These are phyloP conservation scores for Alternaria longipes DNA, from an alignment of 2,329 filamentous ascomycete genomes.

Conservation along the genomic window DNA sequence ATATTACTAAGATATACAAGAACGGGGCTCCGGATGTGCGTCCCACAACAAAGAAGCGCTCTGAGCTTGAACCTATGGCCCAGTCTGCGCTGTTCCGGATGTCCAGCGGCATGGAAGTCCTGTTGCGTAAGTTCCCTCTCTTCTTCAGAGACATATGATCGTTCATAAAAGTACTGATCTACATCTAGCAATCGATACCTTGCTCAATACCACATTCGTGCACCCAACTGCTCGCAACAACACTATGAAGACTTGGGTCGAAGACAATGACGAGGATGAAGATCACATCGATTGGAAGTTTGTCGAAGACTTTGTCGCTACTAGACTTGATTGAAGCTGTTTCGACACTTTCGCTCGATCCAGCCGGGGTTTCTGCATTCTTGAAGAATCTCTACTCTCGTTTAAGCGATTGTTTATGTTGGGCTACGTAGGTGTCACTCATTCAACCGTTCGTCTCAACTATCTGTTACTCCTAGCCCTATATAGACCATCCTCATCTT, in stretches of 20 bases:
- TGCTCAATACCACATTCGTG: background rate
- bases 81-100: constrained; percentile 1
- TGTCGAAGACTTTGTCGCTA: background rate
- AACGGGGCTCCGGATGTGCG: background rate
- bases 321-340: background rate
- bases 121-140: background rate
- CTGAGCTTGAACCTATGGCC: background rate
- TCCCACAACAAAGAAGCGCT: background rate
- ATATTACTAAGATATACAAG: background rate
- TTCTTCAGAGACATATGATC: background rate
- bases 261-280: background rate
- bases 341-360: background rate
- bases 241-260: background rate
- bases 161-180: background rate
- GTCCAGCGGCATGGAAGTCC: background rate
- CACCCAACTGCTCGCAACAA: background rate
- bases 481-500: background rate
- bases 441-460: too few species aligned
- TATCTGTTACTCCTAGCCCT: background rate
- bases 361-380: background rate
- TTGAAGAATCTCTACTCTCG: background rate
- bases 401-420: background rate
- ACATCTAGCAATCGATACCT: background rate
- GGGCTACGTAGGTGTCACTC: background rate
- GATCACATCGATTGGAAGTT: background rate